Evolutionary conservation across 305 asterid species (phyloP).

Genomic region (Lippia alba): DNA sequence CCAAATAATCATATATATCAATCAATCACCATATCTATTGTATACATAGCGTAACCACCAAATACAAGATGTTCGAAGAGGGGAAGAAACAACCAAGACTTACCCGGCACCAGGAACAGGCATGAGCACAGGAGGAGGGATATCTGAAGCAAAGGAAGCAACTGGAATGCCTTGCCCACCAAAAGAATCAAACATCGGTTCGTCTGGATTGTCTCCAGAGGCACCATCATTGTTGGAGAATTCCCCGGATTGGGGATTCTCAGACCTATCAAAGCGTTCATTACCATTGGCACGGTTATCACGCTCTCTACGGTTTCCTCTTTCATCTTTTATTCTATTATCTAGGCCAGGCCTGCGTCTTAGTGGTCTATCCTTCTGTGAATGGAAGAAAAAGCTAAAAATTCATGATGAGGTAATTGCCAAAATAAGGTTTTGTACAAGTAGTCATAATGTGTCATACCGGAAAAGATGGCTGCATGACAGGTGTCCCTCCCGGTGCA

Average conservation of each 20-base stretch:
- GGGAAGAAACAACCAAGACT: constrained; percentile 20
- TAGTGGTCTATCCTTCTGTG: constrained; percentile 82
- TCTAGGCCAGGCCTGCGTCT: constrained; percentile 80
- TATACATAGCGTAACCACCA: too few species aligned
- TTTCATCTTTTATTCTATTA: constrained; percentile 77
- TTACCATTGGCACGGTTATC: constrained; percentile 65
- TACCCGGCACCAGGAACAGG: constrained; percentile 99
- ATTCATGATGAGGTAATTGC: constrained; percentile 25
- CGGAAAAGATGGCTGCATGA: constrained; percentile 85
- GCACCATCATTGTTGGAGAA: constrained; percentile 60
- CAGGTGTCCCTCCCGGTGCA: constrained; percentile 96
- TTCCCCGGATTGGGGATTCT: constrained; percentile 68
- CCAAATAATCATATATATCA: constrained; percentile 30
- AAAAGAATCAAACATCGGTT: constrained; percentile 80
- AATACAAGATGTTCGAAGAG: not conserved
- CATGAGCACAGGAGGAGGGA: constrained; percentile 93
- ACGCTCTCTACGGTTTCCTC: constrained; percentile 75
- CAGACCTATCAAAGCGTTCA: constrained; percentile 80
- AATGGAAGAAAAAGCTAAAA: constrained; percentile 23
- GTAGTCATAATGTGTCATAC: constrained; percentile 44
- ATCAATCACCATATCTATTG: constrained; percentile 21
- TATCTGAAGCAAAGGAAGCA: constrained; percentile 79
- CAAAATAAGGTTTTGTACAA: not conserved
- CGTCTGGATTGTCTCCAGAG: constrained; percentile 72
- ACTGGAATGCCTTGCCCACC: constrained; percentile 85